Evolutionary conservation across 1,284 basidiomycete genomes (phyloP), one percentile per base, ranked within the genome.

Genomic region (Coriolopsis trogii): DNA sequence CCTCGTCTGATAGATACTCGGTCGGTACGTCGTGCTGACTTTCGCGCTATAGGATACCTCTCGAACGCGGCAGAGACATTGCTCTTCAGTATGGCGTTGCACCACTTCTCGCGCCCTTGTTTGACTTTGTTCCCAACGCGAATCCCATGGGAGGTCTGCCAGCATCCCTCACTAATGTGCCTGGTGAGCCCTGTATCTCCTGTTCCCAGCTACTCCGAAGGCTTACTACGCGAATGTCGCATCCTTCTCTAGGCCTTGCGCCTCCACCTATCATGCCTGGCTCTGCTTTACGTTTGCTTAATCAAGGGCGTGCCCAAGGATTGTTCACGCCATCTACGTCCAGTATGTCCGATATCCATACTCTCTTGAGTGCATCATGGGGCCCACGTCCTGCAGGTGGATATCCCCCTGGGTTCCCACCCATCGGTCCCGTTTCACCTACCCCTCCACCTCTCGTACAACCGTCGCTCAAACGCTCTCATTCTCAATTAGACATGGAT

Each of bases 21-120:
- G 4, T 16, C 33, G 8, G 33, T 6, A 16, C n/a, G n/a, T 16
- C 13, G n/a, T 18, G n/a, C 33, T 9, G 1, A 1, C 13, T 34
- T 18, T 18, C n/a, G 7, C 20, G 23, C 42, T 52, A 23, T 59
- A 95, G 93, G 94, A 94, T 98, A 60, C 95, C 95, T 3, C 85
- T 96, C 37, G 90, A 95, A 60, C 81, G 92, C 52, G 95, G 93
- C 26, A 84, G 89, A 53, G 92, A 95, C 59, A 85, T 98, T 36
- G 93, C 95, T 9, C 71, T 83, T n/a, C 91, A 93, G 65, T 95
- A 91, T 71, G 92, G 91, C 47, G 93, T 97, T 28, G 85, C 88
- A 16, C 83, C 87, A 41, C 78, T 94, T 46, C 81, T 98, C 47
- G 80, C 86, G 0, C 93, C 95, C 3, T 79, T 98, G 54, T 95